Percentiles rank a stretch among this genome's conserved stretches.
phyloP scores from a whole-genome alignment of 2,329 filamentous ascomycete genomes.

The Penicillium digitatum region DNA sequence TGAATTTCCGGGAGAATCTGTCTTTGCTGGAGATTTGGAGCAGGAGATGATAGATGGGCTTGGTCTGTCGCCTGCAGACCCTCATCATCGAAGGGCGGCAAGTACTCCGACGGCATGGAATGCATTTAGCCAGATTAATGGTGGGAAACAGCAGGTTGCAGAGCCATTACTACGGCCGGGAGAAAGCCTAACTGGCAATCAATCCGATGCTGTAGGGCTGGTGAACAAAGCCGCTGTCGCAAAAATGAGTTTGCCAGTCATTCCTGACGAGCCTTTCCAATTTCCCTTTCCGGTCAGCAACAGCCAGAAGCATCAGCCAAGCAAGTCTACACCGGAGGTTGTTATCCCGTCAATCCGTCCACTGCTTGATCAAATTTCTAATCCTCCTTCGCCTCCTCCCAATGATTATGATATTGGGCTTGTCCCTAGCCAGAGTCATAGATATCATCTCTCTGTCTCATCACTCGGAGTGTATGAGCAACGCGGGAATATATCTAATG shows the following conservation, averaged over 20 bases:
- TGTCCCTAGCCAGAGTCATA: constrained; percentile 6
- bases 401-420: constrained; percentile 7
- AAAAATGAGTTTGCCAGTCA: constrained; percentile 8
- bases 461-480: constrained; percentile 24
- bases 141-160: neutral
- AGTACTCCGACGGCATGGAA: neutral
- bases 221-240: neutral
- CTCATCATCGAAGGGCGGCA: neutral
- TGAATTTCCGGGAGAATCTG: neutral
- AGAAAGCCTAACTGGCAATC: neutral
- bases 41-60: constrained; percentile 23
- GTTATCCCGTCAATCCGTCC: constrained; percentile 12
- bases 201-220: neutral
- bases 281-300: neutral
- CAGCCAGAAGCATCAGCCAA: neutral
- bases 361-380: constrained; percentile 10
- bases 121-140: neutral
- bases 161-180: neutral
- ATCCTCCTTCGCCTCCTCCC: constrained; percentile 7
- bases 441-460: constrained; percentile 26
- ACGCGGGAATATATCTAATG: neutral
- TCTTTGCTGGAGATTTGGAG: constrained; percentile 15
- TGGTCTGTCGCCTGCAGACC: constrained; percentile 20
- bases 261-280: constrained; percentile 6
- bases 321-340: neutral